Evolutionary conservation across 768 basidiomycete genomes (phyloP).

Genomic region (Chalciporus pseudorubinellus): DNA sequence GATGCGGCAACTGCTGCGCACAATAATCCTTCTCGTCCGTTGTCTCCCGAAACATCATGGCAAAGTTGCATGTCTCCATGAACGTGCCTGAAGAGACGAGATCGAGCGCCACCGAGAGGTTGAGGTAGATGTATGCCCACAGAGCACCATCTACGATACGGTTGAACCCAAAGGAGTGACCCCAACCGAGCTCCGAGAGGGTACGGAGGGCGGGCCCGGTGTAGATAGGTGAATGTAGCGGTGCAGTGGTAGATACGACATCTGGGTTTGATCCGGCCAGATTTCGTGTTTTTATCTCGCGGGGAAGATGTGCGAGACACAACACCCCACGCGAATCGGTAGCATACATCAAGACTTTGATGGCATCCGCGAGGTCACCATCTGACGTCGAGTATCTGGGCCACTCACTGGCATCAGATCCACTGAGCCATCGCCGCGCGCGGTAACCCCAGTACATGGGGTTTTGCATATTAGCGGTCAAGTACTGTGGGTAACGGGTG

Average conservation of each 20-base stretch:
- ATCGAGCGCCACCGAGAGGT: constrained; percentile 32
- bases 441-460: not conserved
- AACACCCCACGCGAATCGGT: constrained; percentile 34
- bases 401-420: not conserved
- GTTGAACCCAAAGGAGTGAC: not conserved
- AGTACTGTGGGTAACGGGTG: not conserved
- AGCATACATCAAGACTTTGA: constrained; percentile 34
- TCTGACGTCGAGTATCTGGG: not conserved
- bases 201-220: not conserved
- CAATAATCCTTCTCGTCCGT: not conserved
- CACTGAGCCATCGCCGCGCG: not conserved
- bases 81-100: constrained; percentile 10
- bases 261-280: not conserved
- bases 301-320: constrained; percentile 1
- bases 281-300: not conserved
- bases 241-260: too few species aligned
- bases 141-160: constrained; percentile 25
- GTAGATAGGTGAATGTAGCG: not conserved
- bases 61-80: not conserved
- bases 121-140: constrained; percentile 37
- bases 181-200: not conserved
- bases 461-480: not conserved
- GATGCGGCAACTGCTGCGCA: not conserved
- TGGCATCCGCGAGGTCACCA: constrained; percentile 33
- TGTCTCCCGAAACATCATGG: not conserved